Percentiles rank a stretch among this genome's conserved stretches.
Evolutionary conservation across 2,329 filamentous ascomycete species (phyloP).

Genomic region (Aureobasidium sp.): DNA sequence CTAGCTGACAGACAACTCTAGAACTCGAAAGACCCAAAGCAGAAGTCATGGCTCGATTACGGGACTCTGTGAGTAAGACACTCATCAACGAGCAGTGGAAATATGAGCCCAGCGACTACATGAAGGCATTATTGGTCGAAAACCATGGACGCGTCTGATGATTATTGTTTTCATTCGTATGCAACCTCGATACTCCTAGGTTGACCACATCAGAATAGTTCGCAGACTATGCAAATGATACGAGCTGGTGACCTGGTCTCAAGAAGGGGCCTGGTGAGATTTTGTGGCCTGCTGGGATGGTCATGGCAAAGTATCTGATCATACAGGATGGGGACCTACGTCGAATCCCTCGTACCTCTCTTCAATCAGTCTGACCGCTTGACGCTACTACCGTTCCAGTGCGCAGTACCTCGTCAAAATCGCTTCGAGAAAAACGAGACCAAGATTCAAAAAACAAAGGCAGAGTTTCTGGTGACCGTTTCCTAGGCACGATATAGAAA

Average conservation of each 20-base stretch:
- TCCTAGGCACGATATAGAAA: too few relatives aligned
- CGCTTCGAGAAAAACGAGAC: too few relatives aligned
- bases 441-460: too few relatives aligned
- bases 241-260: neutral
- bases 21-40: slow-evolving; percentile 2
- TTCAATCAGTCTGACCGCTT: too few relatives aligned
- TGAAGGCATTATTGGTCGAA: slow-evolving; percentile 8
- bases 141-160: slow-evolving; percentile 11
- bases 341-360: too few relatives aligned
- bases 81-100: slow-evolving; percentile 11
- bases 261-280: too few relatives aligned
- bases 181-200: neutral
- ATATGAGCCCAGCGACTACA: slow-evolving; percentile 15
- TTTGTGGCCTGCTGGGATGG: too few relatives aligned
- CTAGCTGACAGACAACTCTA: neutral
- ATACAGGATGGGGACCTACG: too few relatives aligned
- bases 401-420: too few relatives aligned
- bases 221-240: neutral
- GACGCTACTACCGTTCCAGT: too few relatives aligned
- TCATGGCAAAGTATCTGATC: too few relatives aligned
- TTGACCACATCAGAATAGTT: neutral
- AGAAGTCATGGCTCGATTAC: slow-evolving; percentile 13
- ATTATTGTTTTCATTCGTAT: neutral
- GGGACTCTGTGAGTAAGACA: slow-evolving; percentile 7
- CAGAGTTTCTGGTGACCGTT: too few relatives aligned